These are phyloP conservation scores for Saccharum officinarum DNA, from an alignment of 176 grass and related monocot species.

Conservation along the genomic window DNA sequence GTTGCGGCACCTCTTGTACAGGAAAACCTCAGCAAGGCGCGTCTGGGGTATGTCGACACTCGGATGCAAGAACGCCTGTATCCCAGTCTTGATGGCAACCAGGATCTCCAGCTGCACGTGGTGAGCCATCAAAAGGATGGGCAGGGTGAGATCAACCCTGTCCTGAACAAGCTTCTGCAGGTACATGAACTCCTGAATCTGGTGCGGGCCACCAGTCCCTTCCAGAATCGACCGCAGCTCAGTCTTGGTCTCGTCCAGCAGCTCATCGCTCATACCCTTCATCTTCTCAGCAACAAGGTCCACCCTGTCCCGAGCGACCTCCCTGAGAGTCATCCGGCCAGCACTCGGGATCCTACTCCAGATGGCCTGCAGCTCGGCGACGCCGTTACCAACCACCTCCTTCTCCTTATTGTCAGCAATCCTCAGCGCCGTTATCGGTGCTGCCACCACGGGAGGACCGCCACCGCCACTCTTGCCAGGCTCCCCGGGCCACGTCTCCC, in stretches of 20 bases:
- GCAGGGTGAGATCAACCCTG: conserved; percentile 57
- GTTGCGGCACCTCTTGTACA: conserved; percentile 82
- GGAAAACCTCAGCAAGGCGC: conserved; percentile 65
- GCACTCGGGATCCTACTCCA: conserved; percentile 31
- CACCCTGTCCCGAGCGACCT: conserved; percentile 63
- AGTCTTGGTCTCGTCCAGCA: conserved; percentile 57
- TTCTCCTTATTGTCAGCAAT: conserved; percentile 53
- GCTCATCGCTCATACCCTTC: conserved; percentile 69
- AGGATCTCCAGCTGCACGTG: conserved; percentile 78
- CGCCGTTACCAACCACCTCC: conserved; percentile 45
- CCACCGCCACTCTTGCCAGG: conserved; percentile 38
- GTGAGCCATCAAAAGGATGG: conserved; percentile 57
- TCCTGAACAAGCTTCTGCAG: conserved; percentile 75
- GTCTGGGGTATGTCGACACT: conserved; percentile 56
- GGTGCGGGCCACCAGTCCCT: conserved; percentile 48
- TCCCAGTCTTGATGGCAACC: conserved; percentile 76
- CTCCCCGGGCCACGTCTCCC: conserved; percentile 64
- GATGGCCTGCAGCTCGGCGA: conserved; percentile 24
- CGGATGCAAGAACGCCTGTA: conserved; percentile 78
- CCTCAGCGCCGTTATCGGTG: conserved; percentile 21
- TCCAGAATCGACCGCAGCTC: conserved; percentile 73
- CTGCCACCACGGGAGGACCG: background rate
- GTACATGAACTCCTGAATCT: conserved; percentile 67
- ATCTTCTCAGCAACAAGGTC: conserved; percentile 57
- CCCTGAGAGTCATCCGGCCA: conserved; percentile 53